A percentile compares a stretch with the other conserved stretches of the same genome.
Conservation (phyloP, 2,329 filamentous ascomycete species). For the Trichocomaceae sp. region DNA sequence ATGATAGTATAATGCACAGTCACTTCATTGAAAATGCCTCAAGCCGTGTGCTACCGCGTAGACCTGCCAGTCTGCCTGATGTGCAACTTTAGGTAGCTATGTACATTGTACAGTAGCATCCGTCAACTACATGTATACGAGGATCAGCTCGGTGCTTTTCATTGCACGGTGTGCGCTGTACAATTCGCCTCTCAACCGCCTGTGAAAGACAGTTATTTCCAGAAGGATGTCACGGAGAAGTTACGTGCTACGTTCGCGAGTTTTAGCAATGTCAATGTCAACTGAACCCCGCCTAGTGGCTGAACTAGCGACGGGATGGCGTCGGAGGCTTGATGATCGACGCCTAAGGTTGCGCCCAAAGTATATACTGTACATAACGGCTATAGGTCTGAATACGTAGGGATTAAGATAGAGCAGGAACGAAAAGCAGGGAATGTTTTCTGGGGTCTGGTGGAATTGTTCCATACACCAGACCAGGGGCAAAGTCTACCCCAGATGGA, state of each 20-base stretch:
- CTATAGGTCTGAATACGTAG: too few relatives aligned
- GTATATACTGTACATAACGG: not conserved
- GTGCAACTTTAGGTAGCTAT: not conserved
- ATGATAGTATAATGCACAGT: not conserved
- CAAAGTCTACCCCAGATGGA: not conserved
- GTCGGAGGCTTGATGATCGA: not conserved
- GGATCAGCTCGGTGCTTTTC: not conserved
- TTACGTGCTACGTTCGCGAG: too few relatives aligned
- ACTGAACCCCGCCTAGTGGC: not conserved
- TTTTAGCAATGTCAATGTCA: too few relatives aligned
- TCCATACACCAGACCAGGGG: not conserved
- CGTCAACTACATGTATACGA: not conserved
- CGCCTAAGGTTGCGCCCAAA: not conserved
- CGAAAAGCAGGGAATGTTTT: not conserved
- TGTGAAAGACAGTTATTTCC: constrained; percentile 3
- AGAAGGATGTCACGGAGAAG: not conserved
- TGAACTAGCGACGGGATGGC: not conserved
- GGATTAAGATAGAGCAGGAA: too few relatives aligned
- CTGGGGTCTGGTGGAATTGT: not conserved
- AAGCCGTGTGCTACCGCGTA: not conserved
- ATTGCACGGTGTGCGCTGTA: too few relatives aligned
- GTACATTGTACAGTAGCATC: not conserved
- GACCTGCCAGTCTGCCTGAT: not conserved
- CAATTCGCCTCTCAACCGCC: too few relatives aligned
- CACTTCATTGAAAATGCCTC: not conserved